Evolutionary conservation across 805 yeast species (phyloP).

Genomic region (Zygosaccharomyces rouxii): DNA sequence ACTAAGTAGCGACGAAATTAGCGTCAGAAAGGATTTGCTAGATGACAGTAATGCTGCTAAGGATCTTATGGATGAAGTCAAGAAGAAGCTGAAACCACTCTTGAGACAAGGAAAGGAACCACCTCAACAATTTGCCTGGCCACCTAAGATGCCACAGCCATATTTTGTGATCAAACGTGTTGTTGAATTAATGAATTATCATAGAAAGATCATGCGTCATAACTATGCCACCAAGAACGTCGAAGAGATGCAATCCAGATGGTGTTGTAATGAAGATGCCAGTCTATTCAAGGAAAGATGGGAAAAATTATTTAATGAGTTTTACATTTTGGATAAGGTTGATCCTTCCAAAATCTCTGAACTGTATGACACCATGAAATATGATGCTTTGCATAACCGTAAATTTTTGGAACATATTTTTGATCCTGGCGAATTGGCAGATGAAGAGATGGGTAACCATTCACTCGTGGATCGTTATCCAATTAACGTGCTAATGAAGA

Average conservation of each 20-base stretch:
- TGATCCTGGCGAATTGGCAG: slow-evolving; percentile 46
- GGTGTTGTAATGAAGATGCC: slow-evolving; percentile 99
- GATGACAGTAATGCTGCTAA: slow-evolving; percentile 99
- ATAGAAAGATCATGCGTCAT: slow-evolving; percentile 74
- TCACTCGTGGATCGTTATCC: slow-evolving; percentile 68
- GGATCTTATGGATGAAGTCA: slow-evolving; percentile 95
- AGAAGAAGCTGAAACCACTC: slow-evolving; percentile 90
- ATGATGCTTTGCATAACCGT: slow-evolving; percentile 93
- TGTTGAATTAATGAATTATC: slow-evolving; percentile 92
- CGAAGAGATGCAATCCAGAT: slow-evolving; percentile 60
- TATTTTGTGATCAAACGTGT: slow-evolving; percentile 89
- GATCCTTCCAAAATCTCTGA: slow-evolving; percentile 97
- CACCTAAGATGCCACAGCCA: slow-evolving; percentile 97
- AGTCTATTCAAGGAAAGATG: slow-evolving; percentile 86
- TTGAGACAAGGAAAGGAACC: slow-evolving; percentile 94
- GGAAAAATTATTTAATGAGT: slow-evolving; percentile 94
- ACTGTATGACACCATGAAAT: slow-evolving; percentile 96
- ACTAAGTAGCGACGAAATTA: slow-evolving; percentile 71
- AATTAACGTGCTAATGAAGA: slow-evolving; percentile 68
- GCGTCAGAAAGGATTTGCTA: slow-evolving; percentile 80
- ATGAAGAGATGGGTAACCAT: slow-evolving; percentile 30
- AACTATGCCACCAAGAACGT: slow-evolving; percentile 69
- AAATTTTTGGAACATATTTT: slow-evolving; percentile 82
- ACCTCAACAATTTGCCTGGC: slow-evolving; percentile 98
- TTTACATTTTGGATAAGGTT: slow-evolving; percentile 86